Evolutionary conservation across 2,329 filamentous ascomycete species (phyloP), one percentile per base, ranked within the genome.

Genomic region (Dactylellina haptotyla): DNA sequence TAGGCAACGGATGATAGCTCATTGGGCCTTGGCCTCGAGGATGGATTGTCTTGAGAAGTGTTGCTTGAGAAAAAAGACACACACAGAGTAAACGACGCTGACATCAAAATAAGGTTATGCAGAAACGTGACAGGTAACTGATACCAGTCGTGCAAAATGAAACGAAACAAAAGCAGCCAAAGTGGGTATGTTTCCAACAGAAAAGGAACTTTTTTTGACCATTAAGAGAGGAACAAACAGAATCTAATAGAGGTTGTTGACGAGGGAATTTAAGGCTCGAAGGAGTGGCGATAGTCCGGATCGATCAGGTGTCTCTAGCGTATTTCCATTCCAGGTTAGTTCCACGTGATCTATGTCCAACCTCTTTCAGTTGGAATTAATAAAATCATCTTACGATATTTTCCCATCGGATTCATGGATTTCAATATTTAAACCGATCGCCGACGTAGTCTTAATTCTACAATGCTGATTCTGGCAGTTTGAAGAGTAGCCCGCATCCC

Each of bases 31-130:
- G n/a, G n/a, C n/a, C n/a, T n/a, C n/a, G 41, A 16, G 14, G 34
- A 57, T 43, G 34, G 18, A 23, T 46, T 23, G 3, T 23, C 16
- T 4, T 18, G 23, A 46, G 53, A 67, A 59, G 63, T 67, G 63
- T 67, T 67, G 63, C 41, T 37, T 3, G 1, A 25, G 39, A 5
- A 4, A 66, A 66, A 54, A 66, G 58, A 58, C 23, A 45, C 61
- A 53, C 54, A 43, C 26, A 26, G 18, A n/a, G 1, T 14, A 30
- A n/a, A 34, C 4, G 12, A 20, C 16, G 12, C 32, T 14, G 56
- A 73, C 61, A 73, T 73, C 69, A 23, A 66, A 73, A 62, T 73
- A 73, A 73, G 69, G 69, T 73, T 73, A 46, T 26, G 48, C 62
- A 34, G 32, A 34, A 54, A 32, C 20, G 32, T 43, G 41, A 59